Evolutionary conservation across 352 stramenopile genomes (phyloP), one percentile per base, ranked within the genome.

Genomic region (Halophytophthora batemanensis): DNA sequence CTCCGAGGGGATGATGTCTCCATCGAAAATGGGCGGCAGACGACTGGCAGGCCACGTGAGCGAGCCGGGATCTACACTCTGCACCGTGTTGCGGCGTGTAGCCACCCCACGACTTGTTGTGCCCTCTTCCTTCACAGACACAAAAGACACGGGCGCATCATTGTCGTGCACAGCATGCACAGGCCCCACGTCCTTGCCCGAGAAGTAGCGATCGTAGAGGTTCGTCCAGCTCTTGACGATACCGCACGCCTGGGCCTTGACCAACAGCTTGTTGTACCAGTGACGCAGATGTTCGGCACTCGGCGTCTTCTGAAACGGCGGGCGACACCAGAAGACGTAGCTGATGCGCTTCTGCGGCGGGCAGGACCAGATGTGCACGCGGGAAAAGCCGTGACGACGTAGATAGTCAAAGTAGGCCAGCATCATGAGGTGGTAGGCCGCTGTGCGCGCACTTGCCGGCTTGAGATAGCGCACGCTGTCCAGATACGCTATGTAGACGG

Each of bases 301-400:
- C 6, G 96, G 96, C 6, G 93, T 98, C 45, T 96, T 88, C 69
- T 99, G 96, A 59, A 98, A 96, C 13, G 71, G 44, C 14, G 96
- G 96, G 38, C 98, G 96, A 60, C 92, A 98, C 86, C 95, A 98
- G 72, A 99, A 99, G 42, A 99, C 96, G 65, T 98, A 99, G 47
- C 93, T 98, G 64, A 98, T 98, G 17, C 96, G 95, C 46, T 96
- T 89, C 53, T 90, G 77, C 34, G 96, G 84, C 42, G 85, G 85
- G 57, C 96, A 99, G 33, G 90, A 95, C 96, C 96, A 99, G 38
- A 99, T 98, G 61, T 98, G 93, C 41, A 97, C 92, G 28, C 85
- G 87, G 25, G 95, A 83, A 64, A 98, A 98, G 18, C 96, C 96
- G 38, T 96, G 79, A n/a, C 73, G 70, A n/a, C 90, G 87, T 19